Base-by-base conservation (phyloP, 2,329 filamentous ascomycete genomes). In the Nothopassalora personata region DNA sequence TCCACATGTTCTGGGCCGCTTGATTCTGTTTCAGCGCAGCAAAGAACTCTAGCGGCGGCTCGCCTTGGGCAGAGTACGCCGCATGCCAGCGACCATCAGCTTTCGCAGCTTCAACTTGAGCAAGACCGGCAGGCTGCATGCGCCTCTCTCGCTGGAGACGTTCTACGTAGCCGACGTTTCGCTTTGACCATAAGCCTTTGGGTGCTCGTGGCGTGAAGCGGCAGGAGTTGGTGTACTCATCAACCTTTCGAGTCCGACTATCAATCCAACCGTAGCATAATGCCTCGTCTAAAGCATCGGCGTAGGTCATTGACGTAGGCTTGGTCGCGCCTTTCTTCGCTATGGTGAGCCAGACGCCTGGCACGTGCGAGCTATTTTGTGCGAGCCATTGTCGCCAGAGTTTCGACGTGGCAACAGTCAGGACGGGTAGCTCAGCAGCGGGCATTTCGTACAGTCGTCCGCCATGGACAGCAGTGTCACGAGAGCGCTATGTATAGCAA, bases 211-310 rank as follows among this genome's bases (percentile, higher is more conserved):
- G 83, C 1, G 83, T 84, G 73, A 84, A 86, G 8, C 82, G 78
- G 64, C 83, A 81, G 1, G 81, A 67, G 68, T 81, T 85, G 64
- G 76, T 78, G 3, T 71, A 65, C 0, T 75, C 75, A 62, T 84
- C 79, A 50, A 75, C 68, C 3, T 72, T 58, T 50, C 76, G 75
- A 1, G 76, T 76, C 65, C 83, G 82, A 0, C 83, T 82, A 67
- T 86, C 83, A 58, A 86, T 86, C 83, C 84, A 86, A 46, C 84
- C 84, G 66, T 80, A 81, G 68, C 83, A 86, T 6, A 86, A 75
- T 1, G 83, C 83, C 34, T 76, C 71, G 66, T 85, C 80, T 18
- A 86, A 75, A 0, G 83, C 83, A 67, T 84, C 70, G 6, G 72
- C 60, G 66, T 76, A 67, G 15, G 76, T 77, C 13, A 84, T 70